A percentile compares a stretch with the other conserved stretches of the same genome.
Evolutionary conservation across 345 rosid species (phyloP).

Genomic region (Psidium guajava): DNA sequence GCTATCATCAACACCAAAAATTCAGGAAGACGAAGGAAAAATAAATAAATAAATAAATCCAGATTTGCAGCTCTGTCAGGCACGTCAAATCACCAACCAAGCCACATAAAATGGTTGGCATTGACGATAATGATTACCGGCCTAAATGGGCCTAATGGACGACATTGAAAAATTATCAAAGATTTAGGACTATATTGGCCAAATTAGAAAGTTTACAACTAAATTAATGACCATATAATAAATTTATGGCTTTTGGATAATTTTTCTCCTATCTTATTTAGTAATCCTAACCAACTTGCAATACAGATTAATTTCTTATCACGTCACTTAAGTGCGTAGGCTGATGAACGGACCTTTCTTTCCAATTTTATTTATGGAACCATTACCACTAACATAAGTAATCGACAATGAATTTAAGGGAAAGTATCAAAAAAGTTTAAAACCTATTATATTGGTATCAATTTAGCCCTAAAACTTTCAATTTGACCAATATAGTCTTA

Average conservation of each 20-base stretch:
- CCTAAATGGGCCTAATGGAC: no score
- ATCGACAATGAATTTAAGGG: not conserved
- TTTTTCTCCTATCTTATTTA: not conserved
- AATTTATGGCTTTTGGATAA: no score
- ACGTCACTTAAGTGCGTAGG: not conserved
- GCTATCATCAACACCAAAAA: not conserved
- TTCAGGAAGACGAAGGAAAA: not conserved
- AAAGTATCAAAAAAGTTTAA: no score
- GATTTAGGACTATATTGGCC: not conserved
- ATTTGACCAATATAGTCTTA: no score
- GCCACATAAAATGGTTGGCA: not conserved
- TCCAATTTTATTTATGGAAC: not conserved
- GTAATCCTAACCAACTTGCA: not conserved
- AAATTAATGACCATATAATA: no score
- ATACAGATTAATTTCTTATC: not conserved
- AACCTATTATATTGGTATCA: no score
- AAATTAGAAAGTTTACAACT: no score
- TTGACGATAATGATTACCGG: no score
- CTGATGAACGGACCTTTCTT: not conserved
- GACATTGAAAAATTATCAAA: not conserved
- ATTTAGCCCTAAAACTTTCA: no score
- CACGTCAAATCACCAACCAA: fast-evolving
- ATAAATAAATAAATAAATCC: not conserved
- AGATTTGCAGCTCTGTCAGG: not conserved
- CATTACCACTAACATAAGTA: not conserved